Evolutionary conservation across 2,329 filamentous ascomycete genomes (phyloP).

Genomic region (Microdochium paspali): DNA sequence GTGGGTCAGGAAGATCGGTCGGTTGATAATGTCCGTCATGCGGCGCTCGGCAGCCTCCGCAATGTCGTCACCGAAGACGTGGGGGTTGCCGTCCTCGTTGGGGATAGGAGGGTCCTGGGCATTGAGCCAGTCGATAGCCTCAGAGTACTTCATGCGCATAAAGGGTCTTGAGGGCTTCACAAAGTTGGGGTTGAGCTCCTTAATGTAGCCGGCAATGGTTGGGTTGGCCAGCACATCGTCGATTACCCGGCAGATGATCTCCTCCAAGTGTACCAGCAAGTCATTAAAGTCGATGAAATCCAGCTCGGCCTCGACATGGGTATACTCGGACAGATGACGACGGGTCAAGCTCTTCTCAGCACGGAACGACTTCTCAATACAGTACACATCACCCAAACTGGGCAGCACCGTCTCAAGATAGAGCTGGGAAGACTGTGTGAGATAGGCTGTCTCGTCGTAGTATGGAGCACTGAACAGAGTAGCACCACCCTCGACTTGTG

Average conservation of each 20-base stretch:
- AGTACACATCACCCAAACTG: slow-evolving; percentile 89
- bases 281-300: slow-evolving; percentile 93
- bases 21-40: slow-evolving; percentile 96
- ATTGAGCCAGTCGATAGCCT: slow-evolving; percentile 89
- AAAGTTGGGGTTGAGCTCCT: slow-evolving; percentile 88
- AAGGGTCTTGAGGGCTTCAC: slow-evolving; percentile 75
- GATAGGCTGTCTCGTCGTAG: slow-evolving; percentile 83
- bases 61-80: slow-evolving; percentile 94
- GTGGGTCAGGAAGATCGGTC: slow-evolving; percentile 91
- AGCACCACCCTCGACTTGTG: slow-evolving; percentile 84
- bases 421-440: slow-evolving; percentile 94
- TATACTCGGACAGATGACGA: slow-evolving; percentile 92
- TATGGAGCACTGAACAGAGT: slow-evolving; percentile 86
- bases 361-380: slow-evolving; percentile 97
- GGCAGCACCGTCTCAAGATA: slow-evolving; percentile 94
- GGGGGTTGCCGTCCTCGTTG: slow-evolving; percentile 86
- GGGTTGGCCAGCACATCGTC: slow-evolving; percentile 68
- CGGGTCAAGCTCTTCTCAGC: slow-evolving; percentile 93
- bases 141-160: slow-evolving; percentile 86
- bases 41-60: slow-evolving; percentile 91
- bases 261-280: slow-evolving; percentile 78
- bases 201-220: slow-evolving; percentile 61
- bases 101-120: slow-evolving; percentile 70
- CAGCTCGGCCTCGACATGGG: slow-evolving; percentile 90
- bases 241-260: slow-evolving; percentile 78